Evolutionary conservation across 1,139 yeast species (phyloP), one percentile per base, ranked within the genome.

Genomic region (Yamadazyma spencermartinsiae): DNA sequence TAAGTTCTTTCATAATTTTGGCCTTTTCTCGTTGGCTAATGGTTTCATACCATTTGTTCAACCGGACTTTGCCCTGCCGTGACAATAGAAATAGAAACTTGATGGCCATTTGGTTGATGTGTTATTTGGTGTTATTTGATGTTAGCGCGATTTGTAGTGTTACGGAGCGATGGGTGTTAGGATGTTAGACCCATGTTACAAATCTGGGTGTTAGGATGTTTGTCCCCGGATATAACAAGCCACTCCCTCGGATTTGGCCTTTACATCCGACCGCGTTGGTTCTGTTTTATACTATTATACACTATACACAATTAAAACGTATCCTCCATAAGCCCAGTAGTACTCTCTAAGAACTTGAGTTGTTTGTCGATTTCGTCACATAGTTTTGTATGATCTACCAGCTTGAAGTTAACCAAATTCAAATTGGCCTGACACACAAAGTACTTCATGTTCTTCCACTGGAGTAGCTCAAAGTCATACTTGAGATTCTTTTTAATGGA

Each of bases 51-150:
- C 99, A 92, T 66, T 90, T 90, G 34, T 94, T 80, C 36, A 94
- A 74, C 52, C 99, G 74, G 23, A 90, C 89, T 60, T 92, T 92
- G 31, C 98, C 99, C 61, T 94, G 98, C 52, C 97, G 79, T 19
- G 97, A 90, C 20, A 92, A 75, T 41, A 92, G 70, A 38, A 92
- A 74, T 40, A 90, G 58, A 57, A 86, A 92, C 54, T 84, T 83
- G 43, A 89, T 75, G 6, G 87, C 84, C 83, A 88, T 86, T 23
- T 21, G 21, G 21, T 11, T 17, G 33, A 6, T 12, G 12, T 16
- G 24, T 30, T 19, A 16, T 15, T 14, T 8, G 17, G 26, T 23
- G 23, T 20, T 20, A 10, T 7, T 20, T 8, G 12, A 5, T 24
- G 8, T 24, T 24, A 8, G 23, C 9, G 7, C 10, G 23, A 20